These are phyloP conservation scores for Botrytis elliptica DNA, from an alignment of 2,329 filamentous ascomycete genomes.

Conservation along the genomic window DNA sequence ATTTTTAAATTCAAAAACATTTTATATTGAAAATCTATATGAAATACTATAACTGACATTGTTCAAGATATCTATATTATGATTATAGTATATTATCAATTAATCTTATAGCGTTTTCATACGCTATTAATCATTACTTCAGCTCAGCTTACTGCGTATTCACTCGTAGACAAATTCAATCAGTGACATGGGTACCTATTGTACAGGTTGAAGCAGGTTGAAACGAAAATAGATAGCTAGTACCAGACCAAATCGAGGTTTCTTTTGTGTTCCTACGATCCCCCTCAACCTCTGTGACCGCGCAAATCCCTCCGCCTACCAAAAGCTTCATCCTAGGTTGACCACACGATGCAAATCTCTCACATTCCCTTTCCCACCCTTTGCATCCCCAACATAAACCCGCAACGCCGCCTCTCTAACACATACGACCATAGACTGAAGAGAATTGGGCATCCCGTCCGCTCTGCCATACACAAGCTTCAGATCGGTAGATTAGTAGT, in stretches of 20 bases:
- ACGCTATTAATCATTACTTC: background rate
- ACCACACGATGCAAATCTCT: background rate
- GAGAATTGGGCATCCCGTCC: background rate
- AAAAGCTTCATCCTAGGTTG: background rate
- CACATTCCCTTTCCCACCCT: too few species aligned
- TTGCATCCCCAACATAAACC: rapidly evolving
- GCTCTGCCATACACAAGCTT: background rate
- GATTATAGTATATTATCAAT: background rate
- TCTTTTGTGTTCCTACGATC: too few species aligned
- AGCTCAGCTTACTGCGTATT: background rate
- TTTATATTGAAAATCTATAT: too few species aligned
- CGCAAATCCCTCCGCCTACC: too few species aligned
- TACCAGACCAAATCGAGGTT: too few species aligned
- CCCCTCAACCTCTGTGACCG: too few species aligned
- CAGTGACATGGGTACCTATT: too few species aligned
- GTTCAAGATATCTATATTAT: background rate
- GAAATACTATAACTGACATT: background rate
- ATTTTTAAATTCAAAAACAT: too few species aligned
- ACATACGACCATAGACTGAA: background rate
- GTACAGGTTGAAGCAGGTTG: too few species aligned
- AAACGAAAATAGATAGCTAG: too few species aligned
- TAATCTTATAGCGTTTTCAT: background rate
- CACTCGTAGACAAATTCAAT: background rate
- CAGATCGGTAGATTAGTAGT: background rate
- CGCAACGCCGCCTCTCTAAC: rapidly evolving